These are phyloP conservation scores for Pestalotiopsis sp. DNA, from an alignment of 2,329 filamentous ascomycete genomes.

Conservation along the genomic window DNA sequence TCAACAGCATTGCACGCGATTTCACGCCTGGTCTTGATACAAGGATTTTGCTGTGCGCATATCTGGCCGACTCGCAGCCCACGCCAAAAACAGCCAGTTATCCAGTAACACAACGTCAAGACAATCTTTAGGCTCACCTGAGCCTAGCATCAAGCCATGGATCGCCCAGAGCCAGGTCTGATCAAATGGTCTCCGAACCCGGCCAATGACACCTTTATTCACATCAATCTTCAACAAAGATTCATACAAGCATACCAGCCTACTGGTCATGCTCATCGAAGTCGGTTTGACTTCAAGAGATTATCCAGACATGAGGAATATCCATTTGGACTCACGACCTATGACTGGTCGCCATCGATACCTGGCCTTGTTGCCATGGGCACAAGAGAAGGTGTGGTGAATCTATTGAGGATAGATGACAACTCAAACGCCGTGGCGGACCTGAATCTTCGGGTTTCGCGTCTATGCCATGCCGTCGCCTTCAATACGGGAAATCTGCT, in stretches of 20 bases:
- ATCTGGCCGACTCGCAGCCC: background rate
- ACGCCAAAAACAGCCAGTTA: background rate
- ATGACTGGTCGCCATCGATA: slow-evolving; percentile 68
- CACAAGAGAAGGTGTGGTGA: slow-evolving; percentile 74
- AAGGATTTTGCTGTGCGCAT: background rate
- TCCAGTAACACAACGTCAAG: background rate
- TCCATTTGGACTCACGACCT: slow-evolving; percentile 61
- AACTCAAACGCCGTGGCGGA: slow-evolving; percentile 66
- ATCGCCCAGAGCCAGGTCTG: slow-evolving; percentile 63
- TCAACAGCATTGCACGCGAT: background rate
- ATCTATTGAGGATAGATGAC: slow-evolving; percentile 73
- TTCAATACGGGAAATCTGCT: slow-evolving; percentile 74
- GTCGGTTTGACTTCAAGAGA: slow-evolving; percentile 60
- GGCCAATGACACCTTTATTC: slow-evolving; percentile 61
- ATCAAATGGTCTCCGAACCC: slow-evolving; percentile 69
- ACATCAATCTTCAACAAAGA: slow-evolving; percentile 66
- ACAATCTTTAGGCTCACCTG: no score
- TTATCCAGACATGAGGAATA: slow-evolving; percentile 64
- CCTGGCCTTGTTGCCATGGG: slow-evolving; percentile 74
- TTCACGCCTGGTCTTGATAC: background rate
- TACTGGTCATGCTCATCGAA: slow-evolving; percentile 58
- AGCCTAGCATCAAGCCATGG: slow-evolving; percentile 39
- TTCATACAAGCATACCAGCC: slow-evolving; percentile 66
- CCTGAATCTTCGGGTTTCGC: slow-evolving; percentile 73
- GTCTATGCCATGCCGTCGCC: slow-evolving; percentile 79